Conservation (phyloP, 768 basidiomycete genomes). For the Mycena sanguinolenta region DNA sequence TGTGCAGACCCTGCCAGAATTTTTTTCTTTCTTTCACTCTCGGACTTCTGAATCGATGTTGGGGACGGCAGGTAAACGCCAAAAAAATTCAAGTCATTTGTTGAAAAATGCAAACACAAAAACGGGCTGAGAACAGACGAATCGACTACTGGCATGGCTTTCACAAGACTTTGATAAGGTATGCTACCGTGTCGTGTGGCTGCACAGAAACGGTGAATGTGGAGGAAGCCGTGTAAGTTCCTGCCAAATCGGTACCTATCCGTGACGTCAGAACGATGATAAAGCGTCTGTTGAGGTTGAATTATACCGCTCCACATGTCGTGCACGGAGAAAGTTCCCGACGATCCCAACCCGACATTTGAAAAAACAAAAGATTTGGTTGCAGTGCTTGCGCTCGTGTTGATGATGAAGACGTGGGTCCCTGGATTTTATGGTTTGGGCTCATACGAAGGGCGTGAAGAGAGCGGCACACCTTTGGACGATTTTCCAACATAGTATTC, state of each 20-base stretch:
- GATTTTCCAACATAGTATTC: constrained; percentile 67
- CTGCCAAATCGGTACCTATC: constrained; percentile 50
- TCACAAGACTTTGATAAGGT: constrained; percentile 50
- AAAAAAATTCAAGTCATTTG: too few species aligned
- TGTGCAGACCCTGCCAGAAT: too few species aligned
- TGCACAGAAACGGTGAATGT: constrained; percentile 58
- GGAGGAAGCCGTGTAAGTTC: constrained; percentile 51
- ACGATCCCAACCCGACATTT: constrained; percentile 56
- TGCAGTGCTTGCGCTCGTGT: constrained; percentile 55
- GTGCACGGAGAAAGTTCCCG: constrained; percentile 56
- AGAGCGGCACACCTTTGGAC: too few species aligned
- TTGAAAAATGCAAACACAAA: too few species aligned
- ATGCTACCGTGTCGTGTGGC: constrained; percentile 67
- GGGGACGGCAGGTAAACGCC: too few species aligned
- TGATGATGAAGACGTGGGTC: constrained; percentile 68
- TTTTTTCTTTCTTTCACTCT: too few species aligned
- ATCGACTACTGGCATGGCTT: too few species aligned
- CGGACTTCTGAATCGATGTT: too few species aligned
- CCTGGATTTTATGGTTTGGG: too few species aligned
- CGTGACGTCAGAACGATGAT: too few species aligned
- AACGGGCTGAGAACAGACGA: too few species aligned
- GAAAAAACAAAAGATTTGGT: constrained; percentile 62
- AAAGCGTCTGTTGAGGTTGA: neutral
- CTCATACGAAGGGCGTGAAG: too few species aligned
- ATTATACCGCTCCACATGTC: constrained; percentile 65